Percentiles rank a stretch among this genome's conserved stretches.
These are phyloP conservation scores for Colletotrichum aenigma DNA, from an alignment of 2,329 filamentous ascomycete genomes.

Conservation along the genomic window DNA sequence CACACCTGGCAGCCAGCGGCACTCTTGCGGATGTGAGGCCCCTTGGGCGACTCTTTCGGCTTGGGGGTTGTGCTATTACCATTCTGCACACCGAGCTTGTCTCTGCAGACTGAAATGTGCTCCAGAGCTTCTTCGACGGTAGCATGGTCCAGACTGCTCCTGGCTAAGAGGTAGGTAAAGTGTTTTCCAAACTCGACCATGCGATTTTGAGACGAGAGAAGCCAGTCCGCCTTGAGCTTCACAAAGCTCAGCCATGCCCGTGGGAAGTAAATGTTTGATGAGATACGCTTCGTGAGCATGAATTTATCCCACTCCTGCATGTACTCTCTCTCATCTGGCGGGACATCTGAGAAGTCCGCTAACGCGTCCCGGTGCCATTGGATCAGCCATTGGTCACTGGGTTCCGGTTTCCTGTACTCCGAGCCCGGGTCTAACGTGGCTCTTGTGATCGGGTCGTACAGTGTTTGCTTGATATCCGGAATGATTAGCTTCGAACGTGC, in stretches of 20 bases:
- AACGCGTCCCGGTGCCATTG: constrained; percentile 65
- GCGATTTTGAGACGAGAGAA: constrained; percentile 51
- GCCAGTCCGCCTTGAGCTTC: constrained; percentile 54
- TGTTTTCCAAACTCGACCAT: constrained; percentile 62
- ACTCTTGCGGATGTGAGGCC: constrained; percentile 43
- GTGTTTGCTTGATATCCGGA: constrained; percentile 53
- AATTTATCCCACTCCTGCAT: constrained; percentile 64
- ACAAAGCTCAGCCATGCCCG: constrained; percentile 58
- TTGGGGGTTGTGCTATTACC: background rate
- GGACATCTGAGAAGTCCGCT: constrained; percentile 61
- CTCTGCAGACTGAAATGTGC: constrained; percentile 47
- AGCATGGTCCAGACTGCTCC: constrained; percentile 49
- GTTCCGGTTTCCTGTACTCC: constrained; percentile 43
- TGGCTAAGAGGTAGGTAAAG: constrained; percentile 52
- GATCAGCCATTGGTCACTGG: constrained; percentile 58
- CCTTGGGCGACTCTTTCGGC: constrained; percentile 32
- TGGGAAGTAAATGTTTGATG: constrained; percentile 56
- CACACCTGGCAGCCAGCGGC: constrained; percentile 53
- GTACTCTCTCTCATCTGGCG: constrained; percentile 59
- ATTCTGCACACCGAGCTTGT: constrained; percentile 24
- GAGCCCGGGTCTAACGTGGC: constrained; percentile 53
- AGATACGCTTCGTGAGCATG: constrained; percentile 54
- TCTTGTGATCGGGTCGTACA: constrained; percentile 64
- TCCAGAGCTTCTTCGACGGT: constrained; percentile 46
- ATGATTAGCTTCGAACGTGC: constrained; percentile 37